Base-by-base conservation (phyloP, 228 moss, liverwort and hornwort species). In the Sphagnum fallax region DNA sequence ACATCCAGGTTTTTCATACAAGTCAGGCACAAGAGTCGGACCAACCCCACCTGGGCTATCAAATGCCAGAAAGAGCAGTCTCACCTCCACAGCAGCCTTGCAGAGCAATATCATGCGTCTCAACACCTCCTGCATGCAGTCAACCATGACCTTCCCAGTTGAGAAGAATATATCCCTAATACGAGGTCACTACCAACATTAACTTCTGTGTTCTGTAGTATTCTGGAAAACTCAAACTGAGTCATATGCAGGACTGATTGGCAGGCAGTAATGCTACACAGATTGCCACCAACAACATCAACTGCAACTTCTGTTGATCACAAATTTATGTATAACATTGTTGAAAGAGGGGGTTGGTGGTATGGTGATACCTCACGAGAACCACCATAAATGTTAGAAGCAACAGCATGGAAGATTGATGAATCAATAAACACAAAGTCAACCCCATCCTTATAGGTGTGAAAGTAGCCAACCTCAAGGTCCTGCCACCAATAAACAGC, bases 341-440 rank as follows among this genome's bases (percentile, higher is more conserved):
- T 55, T 55, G 55, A 12, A 55, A 55, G 55, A 55, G 12, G 2
- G 12, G 12, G 12, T 55, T 8, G 55, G 2, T 8, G 55, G 12
- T 55, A 32, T 32, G 32, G 32, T 32, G 32, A 32, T 88, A 90
- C 92, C 86, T 90, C 90, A 78, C 82, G 75, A 47, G 80, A 75
- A 50, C 93, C 93, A 65, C 87, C 90, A 76, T 93, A 93, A 57
- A 93, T 93, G 61, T 90, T 75, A 13, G 69, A 47, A 12, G 77
- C 74, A 75, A 65, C 79, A 8, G 75, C 71, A 77, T 87, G 90
- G 71, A 61, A 93, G 64, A 90, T 61, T 68, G 88, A 75, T 50
- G 86, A 87, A 80, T 93, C 93, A 60, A 93, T 10, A 53, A 93
- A 93, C 50, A 93, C 50, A 83, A 88, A 93, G 72, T 93, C 93